phyloP scores from a whole-genome alignment of 208 protist genomes.

The Trichomonas vaginalis region DNA sequence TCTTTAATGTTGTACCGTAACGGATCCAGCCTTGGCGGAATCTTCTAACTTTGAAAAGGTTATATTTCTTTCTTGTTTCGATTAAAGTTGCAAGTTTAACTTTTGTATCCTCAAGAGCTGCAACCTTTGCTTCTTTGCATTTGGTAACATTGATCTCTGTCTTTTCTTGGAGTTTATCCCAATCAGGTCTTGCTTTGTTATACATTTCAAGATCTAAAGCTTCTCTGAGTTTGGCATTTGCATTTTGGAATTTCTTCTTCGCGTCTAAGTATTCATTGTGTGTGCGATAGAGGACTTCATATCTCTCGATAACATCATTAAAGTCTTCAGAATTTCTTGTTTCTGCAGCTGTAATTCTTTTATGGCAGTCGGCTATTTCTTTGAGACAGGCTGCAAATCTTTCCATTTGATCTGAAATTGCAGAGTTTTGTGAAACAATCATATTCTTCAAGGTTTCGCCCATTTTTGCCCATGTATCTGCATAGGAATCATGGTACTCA shows the following conservation, averaged over 20 bases:
- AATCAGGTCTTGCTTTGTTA: not conserved
- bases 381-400: not conserved
- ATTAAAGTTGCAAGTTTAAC: not conserved
- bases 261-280: not conserved
- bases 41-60: not conserved
- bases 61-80: not conserved
- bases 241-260: not conserved
- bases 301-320: not conserved
- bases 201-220: not conserved
- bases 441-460: not conserved
- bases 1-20: not conserved
- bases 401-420: not conserved
- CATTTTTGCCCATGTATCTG: not conserved
- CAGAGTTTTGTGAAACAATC: not conserved
- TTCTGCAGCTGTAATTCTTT: not conserved
- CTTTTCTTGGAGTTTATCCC: not conserved
- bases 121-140: not conserved
- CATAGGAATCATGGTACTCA: not conserved
- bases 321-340: not conserved
- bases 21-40: not conserved
- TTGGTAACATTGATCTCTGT: not conserved
- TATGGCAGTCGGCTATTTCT: not conserved
- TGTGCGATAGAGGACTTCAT: not conserved
- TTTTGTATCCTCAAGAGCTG: not conserved
- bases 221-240: not conserved